These are phyloP conservation scores for Talaromyces sp. DNA, from an alignment of 2,329 filamentous ascomycete genomes.

Conservation along the genomic window DNA sequence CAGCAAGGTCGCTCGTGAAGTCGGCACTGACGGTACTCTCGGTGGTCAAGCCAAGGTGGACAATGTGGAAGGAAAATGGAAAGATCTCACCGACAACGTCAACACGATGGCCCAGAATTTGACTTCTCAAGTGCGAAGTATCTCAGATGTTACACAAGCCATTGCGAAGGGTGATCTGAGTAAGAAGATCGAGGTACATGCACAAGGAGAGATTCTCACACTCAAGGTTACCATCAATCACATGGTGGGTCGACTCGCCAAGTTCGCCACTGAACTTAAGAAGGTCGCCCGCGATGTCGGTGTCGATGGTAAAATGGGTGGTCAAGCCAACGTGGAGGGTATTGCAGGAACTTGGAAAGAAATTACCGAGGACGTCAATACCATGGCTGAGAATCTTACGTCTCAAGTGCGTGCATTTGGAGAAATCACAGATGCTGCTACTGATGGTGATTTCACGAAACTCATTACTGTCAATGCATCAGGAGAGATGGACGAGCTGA, in stretches of 20 bases:
- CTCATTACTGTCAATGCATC: slow-evolving; percentile 96
- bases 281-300: slow-evolving; percentile 94
- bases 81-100: slow-evolving; percentile 67
- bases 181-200: slow-evolving; percentile 92
- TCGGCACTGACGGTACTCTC: slow-evolving; percentile 66
- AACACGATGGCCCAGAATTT: slow-evolving; percentile 69
- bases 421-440: slow-evolving; percentile 96
- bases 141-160: slow-evolving; percentile 90
- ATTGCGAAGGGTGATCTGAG: slow-evolving; percentile 96
- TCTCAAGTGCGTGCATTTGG: slow-evolving; percentile 97
- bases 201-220: slow-evolving; percentile 90
- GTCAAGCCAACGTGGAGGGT: slow-evolving; percentile 90
- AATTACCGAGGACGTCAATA: slow-evolving; percentile 95
- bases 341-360: slow-evolving; percentile 97
- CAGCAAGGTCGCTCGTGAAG: slow-evolving; percentile 66
- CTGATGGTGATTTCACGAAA: slow-evolving; percentile 95
- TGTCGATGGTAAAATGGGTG: slow-evolving; percentile 97
- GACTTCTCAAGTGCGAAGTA: slow-evolving; percentile 75
- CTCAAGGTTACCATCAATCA: slow-evolving; percentile 97
- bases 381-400: slow-evolving; percentile 83
- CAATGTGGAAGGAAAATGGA: slow-evolving; percentile 69
- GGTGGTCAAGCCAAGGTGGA: slow-evolving; percentile 66
- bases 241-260: slow-evolving; percentile 94
- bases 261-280: slow-evolving; percentile 95
- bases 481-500: slow-evolving; percentile 98